Evolutionary conservation across 2,329 filamentous ascomycete species (phyloP), one percentile per base, ranked within the genome.

Genomic region (Epichloe baconii): DNA sequence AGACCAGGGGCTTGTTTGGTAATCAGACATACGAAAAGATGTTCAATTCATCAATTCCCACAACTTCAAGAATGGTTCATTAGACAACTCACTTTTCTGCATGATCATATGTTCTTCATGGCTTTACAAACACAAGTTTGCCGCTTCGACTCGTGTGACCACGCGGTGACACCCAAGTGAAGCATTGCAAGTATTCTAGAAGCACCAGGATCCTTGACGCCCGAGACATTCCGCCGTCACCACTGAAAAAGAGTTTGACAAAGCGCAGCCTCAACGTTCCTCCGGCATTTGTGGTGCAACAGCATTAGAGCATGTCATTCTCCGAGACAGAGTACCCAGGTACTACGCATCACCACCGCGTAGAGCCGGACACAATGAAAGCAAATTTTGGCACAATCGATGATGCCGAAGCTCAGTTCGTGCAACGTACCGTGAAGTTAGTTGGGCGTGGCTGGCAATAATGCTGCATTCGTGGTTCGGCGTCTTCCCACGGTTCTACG

Each of bases 171-270:
- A 48, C 50, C 31, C 46, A 23, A 41, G 34, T 52, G 50, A 45
- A 49, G 46, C 34, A 34, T 15, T 11, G 23, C 35, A 49, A 36
- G 31, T 26, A 37, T 49, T 49, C 50, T 36, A 52, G 50, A 52
- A 52, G 21, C 41, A 26, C 21, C 37, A 35, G 14, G 35, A 34
- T 46, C 26, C 23, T 36, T 34, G n/a, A 7, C 23, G 14, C 10
- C 49, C 37, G 49, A 50, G 43, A 50, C 49, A 50, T 46, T 17
- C 14, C 11, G 42, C n/a, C 36, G 36, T 45, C 14, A 21, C 34
- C 34, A 21, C 31, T 34, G 11, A n/a, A 14, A 49, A n/a, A n/a
- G 4, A 49, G 43, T 34, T 17, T 31, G 12, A 15, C 23, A 36
- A 31, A 46, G 19, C 3, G 17, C 44, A 34, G 6, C 44, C 34